Evolutionary conservation across 1,284 basidiomycete genomes (phyloP), one percentile per base, ranked within the genome.

Genomic region (Athelia sp.): DNA sequence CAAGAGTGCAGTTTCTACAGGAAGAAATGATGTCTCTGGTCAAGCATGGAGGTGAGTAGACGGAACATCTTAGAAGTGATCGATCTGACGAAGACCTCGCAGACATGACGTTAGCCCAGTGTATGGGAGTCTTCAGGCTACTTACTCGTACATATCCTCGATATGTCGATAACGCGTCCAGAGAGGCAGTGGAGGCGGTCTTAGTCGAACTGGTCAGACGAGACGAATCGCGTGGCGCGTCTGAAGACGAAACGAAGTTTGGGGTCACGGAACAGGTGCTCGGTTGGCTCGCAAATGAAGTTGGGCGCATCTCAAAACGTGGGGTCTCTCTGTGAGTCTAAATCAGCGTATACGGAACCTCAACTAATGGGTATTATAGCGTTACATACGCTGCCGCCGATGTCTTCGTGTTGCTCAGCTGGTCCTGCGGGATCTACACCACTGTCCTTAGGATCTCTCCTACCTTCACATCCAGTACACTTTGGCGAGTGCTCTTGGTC

Each of bases 101-200:
- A 90, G 87, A 86, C 60, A 71, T 92, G 45, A 74, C 70, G 44
- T 67, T 85, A 32, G 70, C 78, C 0, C 84, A 91, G 61, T 75
- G 73, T 17, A 62, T 84, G 63, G 89, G 92, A 59, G 63, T 94
- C 24, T 86, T 93, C 64, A 74, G 76, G 53, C 68, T 92, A 1
- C 68, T 93, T 43, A 84, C 84, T 1, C 68, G 82, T 42, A 92
- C 87, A 0, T 87, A 90, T 62, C 77, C 87, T 13, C 81, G 84
- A 56, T 93, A 93, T 70, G 69, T 80, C 43, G 91, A 94, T 62
- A 67, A 76, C 2, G 62, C 73, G 47, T 93, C 91, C 2, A 73
- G 85, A 50, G 74, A 81, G 45, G 84, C 84, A 3, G 84, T 90
- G 0, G 82, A 91, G 54, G 66, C 67, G 1, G 76, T 90, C 31